phyloP scores from a whole-genome alignment of 352 stramenopile genomes.

The Pythium myriotylum region DNA sequence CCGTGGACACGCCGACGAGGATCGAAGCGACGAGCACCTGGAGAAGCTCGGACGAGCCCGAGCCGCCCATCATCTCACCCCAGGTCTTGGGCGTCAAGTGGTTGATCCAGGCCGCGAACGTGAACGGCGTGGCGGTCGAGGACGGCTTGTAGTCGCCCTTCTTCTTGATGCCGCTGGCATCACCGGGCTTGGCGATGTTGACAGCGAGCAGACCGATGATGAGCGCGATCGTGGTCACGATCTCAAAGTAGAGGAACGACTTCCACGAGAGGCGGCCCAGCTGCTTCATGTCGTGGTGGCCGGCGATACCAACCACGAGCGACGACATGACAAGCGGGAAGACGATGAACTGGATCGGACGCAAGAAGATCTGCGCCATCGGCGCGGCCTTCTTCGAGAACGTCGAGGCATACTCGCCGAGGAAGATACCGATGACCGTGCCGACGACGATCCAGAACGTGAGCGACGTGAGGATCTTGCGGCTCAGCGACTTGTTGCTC shows the following conservation, averaged over 20 bases:
- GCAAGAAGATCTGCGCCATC: conserved; percentile 62
- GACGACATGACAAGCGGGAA: conserved; percentile 65
- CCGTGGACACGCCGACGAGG: conserved; percentile 44
- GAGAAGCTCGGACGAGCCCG: conserved; percentile 38
- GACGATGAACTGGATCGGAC: conserved; percentile 35
- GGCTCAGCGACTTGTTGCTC: conserved; percentile 33
- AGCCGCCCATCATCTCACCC: conserved; percentile 19
- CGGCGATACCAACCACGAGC: conserved; percentile 57
- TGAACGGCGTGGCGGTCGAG: conserved; percentile 32
- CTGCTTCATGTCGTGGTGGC: conserved; percentile 63
- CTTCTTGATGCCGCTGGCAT: conserved; percentile 38
- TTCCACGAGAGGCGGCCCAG: conserved; percentile 56
- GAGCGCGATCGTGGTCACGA: conserved; percentile 50
- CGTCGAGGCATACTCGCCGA: conserved; percentile 47
- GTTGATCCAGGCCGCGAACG: conserved; percentile 36
- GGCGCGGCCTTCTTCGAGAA: conserved; percentile 56
- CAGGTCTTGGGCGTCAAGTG: conserved; percentile 18
- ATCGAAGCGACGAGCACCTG: conserved; percentile 57
- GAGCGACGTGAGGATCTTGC: conserved; percentile 46
- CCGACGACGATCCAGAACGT: conserved; percentile 66
- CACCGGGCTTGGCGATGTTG: conserved; percentile 54
- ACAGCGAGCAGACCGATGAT: conserved; percentile 53
- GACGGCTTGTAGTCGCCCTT: conserved; percentile 42
- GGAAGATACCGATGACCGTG: conserved; percentile 48
- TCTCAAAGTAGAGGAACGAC: conserved; percentile 26